phyloP scores from a whole-genome alignment of 441 rosid species.

The Adansonia grandidieri region DNA sequence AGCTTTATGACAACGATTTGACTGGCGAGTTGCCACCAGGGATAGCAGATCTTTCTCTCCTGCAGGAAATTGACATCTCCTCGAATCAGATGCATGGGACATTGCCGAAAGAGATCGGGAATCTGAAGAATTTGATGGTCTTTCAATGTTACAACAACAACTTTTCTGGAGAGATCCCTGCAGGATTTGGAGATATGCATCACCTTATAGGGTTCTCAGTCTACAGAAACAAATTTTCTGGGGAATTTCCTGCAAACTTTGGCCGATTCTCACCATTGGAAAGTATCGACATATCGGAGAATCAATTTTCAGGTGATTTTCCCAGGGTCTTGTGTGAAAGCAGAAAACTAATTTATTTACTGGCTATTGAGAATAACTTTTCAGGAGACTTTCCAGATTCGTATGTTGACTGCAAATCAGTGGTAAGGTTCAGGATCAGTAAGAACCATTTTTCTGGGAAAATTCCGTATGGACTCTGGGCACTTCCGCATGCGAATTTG shows the following conservation, averaged over 20 bases:
- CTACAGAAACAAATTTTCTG: constrained; percentile 69
- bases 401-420: constrained; percentile 64
- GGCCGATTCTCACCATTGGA: constrained; percentile 67
- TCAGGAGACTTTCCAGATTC: constrained; percentile 68
- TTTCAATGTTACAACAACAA: constrained; percentile 58
- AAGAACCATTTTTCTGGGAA: constrained; percentile 59
- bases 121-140: constrained; percentile 54
- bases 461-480: constrained; percentile 66
- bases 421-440: constrained; percentile 63
- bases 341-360: constrained; percentile 45
- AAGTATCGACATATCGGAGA: constrained; percentile 80
- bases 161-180: constrained; percentile 59
- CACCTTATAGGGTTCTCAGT: constrained; percentile 63
- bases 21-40: constrained; percentile 67
- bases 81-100: constrained; percentile 49
- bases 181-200: constrained; percentile 68
- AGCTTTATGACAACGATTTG: constrained; percentile 56
- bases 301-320: constrained; percentile 68
- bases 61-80: constrained; percentile 70
- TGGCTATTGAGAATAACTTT: constrained; percentile 64
- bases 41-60: constrained; percentile 53
- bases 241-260: constrained; percentile 60
- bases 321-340: constrained; percentile 71
- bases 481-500: constrained; percentile 54
- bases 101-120: constrained; percentile 62